Base-by-base conservation (phyloP, 2,329 filamentous ascomycete genomes). In the Pleomassaria siparia region DNA sequence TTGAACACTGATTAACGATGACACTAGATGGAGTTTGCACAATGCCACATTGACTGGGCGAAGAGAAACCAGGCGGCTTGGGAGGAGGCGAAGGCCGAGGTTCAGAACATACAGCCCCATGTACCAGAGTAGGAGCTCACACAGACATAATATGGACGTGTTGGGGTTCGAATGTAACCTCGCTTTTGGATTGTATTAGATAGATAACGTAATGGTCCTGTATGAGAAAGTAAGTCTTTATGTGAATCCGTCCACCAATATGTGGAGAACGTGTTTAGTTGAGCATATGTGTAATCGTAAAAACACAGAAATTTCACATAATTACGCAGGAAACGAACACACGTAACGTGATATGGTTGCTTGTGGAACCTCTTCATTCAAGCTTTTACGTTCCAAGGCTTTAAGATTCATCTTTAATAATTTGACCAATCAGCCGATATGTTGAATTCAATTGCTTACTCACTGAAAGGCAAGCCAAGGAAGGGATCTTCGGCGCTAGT, bases 21-120 rank as follows among this genome's bases (percentile, higher is more conserved):
- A 5, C 2, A 16, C 22, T 60, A 96, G 91, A 83, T 96, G 62
- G 89, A 89, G 25, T 96, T 96, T 71, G 91, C 91, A 11, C 89
- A 88, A 70, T 92, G 88, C 70, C 91, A 96, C 67, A 85, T 96
- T 50, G 89, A 96, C 69, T 96, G 91, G 91, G 92, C 91, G 3
- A 88, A 86, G 72, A 91, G 92, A 71, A 91, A 88, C 70, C 84
- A 91, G 66, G 89, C 92, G 62, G 90, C 90, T 6, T 96, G 91
- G 91, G 88, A 92, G 63, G 91, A 96, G 67, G 91, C 91, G 1
- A 87, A 86, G 60, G 83, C 83, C 3, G 91, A 96, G 70, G 88
- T 96, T 49, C 83, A 87, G 55, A 95, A 95, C 79, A 96, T 96
- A 70, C 86, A 88, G 50, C 36, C 52, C 2, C 41, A 53, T 15